Evolutionary conservation across 192 early-diverging fungal genomes (phyloP).

Genomic region (Umbelopsis sp.): DNA sequence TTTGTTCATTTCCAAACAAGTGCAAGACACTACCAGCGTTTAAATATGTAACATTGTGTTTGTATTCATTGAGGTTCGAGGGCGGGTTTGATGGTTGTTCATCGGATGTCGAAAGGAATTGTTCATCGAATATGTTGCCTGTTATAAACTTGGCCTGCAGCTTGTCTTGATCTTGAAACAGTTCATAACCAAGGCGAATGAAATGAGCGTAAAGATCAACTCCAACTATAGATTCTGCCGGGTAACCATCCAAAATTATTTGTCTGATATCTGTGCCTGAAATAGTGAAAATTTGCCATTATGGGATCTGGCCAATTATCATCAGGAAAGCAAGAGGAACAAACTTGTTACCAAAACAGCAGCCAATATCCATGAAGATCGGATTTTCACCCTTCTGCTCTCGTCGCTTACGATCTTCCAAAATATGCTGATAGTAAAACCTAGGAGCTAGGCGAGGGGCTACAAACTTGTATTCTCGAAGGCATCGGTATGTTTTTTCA

Average conservation of each 20-base stretch:
- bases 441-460: constrained; percentile 3
- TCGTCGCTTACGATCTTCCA: constrained; percentile 4
- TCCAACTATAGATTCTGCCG: constrained; percentile 21
- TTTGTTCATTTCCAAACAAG: constrained; percentile 20
- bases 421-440: not conserved
- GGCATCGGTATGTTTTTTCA: not conserved
- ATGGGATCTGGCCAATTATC: not conserved
- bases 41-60: not conserved
- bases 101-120: constrained; percentile 6
- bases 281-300: not conserved
- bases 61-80: not conserved
- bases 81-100: too few relatives aligned
- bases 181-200: constrained; percentile 28
- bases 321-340: not conserved
- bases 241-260: constrained; percentile 33
- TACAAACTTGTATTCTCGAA: constrained; percentile 8
- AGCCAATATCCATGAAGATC: constrained; percentile 35
- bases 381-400: constrained; percentile 17
- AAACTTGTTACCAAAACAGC: constrained; percentile 27
- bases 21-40: constrained; percentile 35
- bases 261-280: constrained; percentile 33
- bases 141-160: constrained; percentile 21
- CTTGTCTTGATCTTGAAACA: constrained; percentile 23
- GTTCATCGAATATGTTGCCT: constrained; percentile 27
- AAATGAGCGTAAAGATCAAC: constrained; percentile 24